Evolutionary conservation across 352 stramenopile species (phyloP), one percentile per base, ranked within the genome.

Genomic region (Phytophthora palmivora): DNA sequence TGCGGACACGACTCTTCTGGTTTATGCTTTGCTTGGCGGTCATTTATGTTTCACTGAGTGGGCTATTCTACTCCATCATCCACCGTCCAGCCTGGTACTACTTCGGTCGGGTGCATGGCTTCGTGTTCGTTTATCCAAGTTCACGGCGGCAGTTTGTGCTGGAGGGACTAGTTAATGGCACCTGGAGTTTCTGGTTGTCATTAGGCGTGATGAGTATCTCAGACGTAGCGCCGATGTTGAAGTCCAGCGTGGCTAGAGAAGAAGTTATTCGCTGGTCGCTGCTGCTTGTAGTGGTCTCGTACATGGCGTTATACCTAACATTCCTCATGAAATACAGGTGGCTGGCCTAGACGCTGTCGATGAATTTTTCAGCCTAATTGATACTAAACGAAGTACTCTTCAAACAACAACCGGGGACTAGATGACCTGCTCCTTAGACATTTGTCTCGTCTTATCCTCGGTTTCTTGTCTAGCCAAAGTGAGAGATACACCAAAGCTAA

Each of bases 171-270:
- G 28, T 87, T 14, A 77, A 85, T 61, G 82, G 82, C 37, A 66
- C 58, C 7, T 91, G 78, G 78, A 89, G 82, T 68, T 86, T 91
- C 45, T 72, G 67, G 39, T 53, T 88, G 33, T 91, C 82, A 22
- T 53, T 87, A 2, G 79, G 57, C 21, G 64, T 67, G 30, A 82
- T 89, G 66, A 70, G 52, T 24, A 74, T 91, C 28, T 55, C 62
- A 18, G 72, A 89, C 19, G 65, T 88, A 22, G 42, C 74, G 18
- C 77, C 82, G 26, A 54, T 42, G 12, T 42, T 88, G 15, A 67
- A 44, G 12, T 76, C 75, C 1, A 43, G 38, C 4, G 37, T 69
- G 10, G 73, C 68, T 3, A 62, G 68, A 6, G 73, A 84, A n/a
- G 79, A 89, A 34, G 18, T 91, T 30, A 73, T 91, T 54, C 66